These are phyloP conservation scores for Solanum hybrid DNA, from an alignment of 305 asterid species.

Conservation along the genomic window DNA sequence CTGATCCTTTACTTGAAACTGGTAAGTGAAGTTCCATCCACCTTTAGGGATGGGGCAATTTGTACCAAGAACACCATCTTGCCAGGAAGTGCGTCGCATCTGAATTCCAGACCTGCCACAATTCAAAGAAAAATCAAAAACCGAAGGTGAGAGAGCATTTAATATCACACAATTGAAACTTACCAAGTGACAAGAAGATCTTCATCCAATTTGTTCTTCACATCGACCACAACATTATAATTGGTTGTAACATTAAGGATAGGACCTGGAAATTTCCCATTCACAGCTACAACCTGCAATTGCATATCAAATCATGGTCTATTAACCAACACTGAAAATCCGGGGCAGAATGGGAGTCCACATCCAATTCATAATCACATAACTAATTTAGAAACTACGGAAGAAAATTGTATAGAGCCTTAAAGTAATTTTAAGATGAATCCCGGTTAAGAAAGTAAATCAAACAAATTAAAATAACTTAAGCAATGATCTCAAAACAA, in stretches of 20 bases:
- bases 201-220: conserved; percentile 76
- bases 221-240: conserved; percentile 72
- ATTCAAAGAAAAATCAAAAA: background rate
- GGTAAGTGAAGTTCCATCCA: conserved; percentile 80
- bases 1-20: conserved; percentile 97
- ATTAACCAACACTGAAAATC: background rate
- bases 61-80: conserved; percentile 88
- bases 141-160: background rate
- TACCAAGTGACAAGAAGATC: conserved; percentile 78
- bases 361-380: background rate
- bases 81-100: conserved; percentile 89
- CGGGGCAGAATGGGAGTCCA: background rate
- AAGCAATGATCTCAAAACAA: background rate
- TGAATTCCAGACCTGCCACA: conserved; percentile 74
- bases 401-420: no score
- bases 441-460: background rate
- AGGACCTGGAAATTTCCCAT: conserved; percentile 77
- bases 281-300: conserved; percentile 79
- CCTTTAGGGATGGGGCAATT: conserved; percentile 73
- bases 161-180: background rate
- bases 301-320: background rate
- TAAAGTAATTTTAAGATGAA: background rate
- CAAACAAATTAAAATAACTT: background rate
- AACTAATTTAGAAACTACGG: background rate
- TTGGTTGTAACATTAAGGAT: conserved; percentile 80